Evolutionary conservation across 2,329 filamentous ascomycete genomes (phyloP).

Genomic region (Penicillium freii): DNA sequence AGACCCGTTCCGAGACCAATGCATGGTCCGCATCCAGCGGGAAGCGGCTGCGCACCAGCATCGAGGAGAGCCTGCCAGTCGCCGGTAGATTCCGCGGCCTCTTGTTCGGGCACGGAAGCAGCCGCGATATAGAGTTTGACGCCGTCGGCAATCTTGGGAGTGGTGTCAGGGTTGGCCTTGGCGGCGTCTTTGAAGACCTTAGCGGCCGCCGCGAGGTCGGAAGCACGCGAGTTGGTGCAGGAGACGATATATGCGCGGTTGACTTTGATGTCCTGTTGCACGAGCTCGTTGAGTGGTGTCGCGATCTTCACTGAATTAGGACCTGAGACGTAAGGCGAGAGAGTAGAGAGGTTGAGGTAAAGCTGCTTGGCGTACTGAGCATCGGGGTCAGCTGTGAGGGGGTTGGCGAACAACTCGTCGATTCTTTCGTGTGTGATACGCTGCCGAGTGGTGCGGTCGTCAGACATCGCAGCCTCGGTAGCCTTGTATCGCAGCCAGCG

Average conservation of each 20-base stretch:
- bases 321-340: conserved; percentile 80
- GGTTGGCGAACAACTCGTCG: conserved; percentile 68
- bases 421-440: conserved; percentile 68
- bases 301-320: conserved; percentile 87
- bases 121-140: conserved; percentile 90
- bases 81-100: conserved; percentile 71
- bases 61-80: conserved; percentile 82
- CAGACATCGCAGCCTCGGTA: conserved; percentile 61
- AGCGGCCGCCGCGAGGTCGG: conserved; percentile 78
- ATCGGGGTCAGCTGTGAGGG: conserved; percentile 67
- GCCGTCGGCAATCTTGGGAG: conserved; percentile 68
- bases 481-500: conserved; percentile 76
- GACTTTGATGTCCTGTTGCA: conserved; percentile 62
- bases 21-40: conserved; percentile 76
- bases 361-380: conserved; percentile 81
- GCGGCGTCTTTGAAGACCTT: conserved; percentile 80
- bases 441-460: not conserved
- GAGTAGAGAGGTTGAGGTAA: conserved; percentile 76
- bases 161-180: conserved; percentile 55
- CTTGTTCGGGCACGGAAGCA: conserved; percentile 75
- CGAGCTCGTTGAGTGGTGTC: conserved; percentile 70
- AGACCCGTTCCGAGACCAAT: conserved; percentile 81
- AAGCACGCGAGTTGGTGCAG: conserved; percentile 82
- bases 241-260: conserved; percentile 85
- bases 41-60: conserved; percentile 71